Evolutionary conservation across 306 rosid genomes (phyloP).

Genomic region (Trifolium repens): DNA sequence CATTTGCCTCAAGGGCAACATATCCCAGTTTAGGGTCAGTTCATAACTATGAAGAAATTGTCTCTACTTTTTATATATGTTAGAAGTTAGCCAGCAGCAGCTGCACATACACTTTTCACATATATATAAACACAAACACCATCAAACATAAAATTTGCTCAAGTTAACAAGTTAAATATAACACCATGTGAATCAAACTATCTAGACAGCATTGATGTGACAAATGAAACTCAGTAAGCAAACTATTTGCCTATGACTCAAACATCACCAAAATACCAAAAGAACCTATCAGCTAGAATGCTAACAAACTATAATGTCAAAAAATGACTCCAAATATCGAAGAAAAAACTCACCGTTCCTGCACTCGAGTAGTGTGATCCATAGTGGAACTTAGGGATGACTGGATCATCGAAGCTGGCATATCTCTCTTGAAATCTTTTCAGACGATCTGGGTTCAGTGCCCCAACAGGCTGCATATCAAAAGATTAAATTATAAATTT

Average conservation of each 20-base stretch:
- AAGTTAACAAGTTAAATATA: constrained; percentile 11
- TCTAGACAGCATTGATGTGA: constrained; percentile 17
- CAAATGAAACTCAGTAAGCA: constrained; percentile 9
- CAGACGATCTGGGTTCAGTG: constrained; percentile 78
- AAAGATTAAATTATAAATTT: constrained; percentile 34
- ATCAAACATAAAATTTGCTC: constrained; percentile 15
- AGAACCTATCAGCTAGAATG: constrained; percentile 6
- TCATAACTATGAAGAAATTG: background rate
- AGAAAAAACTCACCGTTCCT: constrained; percentile 78
- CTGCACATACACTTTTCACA: background rate
- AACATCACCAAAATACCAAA: constrained; percentile 24
- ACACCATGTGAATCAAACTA: constrained; percentile 29
- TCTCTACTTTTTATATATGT: background rate
- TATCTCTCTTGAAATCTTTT: constrained; percentile 92
- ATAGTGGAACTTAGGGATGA: constrained; percentile 95
- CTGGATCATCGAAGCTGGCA: constrained; percentile 93
- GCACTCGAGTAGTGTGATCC: constrained; percentile 99
- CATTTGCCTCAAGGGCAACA: background rate
- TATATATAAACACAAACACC: constrained; percentile 7
- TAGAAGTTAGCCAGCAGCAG: constrained; percentile 1
- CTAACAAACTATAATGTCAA: constrained; percentile 25
- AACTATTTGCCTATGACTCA: constrained; percentile 21
- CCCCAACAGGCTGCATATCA: constrained; percentile 88
- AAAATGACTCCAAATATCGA: constrained; percentile 25
- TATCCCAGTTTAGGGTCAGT: constrained; percentile 12